phyloP scores from a whole-genome alignment of 177 flowering plant genomes.

The Vitis hybrid region DNA sequence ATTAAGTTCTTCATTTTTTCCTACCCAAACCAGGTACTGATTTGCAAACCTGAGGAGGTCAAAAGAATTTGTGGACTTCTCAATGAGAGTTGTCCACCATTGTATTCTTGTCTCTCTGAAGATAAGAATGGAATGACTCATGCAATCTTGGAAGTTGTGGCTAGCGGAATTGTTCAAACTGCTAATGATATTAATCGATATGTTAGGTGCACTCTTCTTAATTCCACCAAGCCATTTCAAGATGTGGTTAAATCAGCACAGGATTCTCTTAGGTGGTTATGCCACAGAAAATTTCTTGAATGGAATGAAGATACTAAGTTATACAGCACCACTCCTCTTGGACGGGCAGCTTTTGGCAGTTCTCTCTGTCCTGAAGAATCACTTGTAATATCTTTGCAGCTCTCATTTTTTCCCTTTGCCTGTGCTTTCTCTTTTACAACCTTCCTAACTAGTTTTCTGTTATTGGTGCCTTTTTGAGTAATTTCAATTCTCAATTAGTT shows the following conservation, averaged over 20 bases:
- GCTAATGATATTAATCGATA: constrained; percentile 92
- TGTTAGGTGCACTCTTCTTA: constrained; percentile 95
- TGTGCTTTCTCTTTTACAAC: background rate
- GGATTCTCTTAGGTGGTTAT: constrained; percentile 94
- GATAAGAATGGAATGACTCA: constrained; percentile 99
- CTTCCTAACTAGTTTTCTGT: too few species aligned
- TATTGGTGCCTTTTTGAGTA: too few species aligned
- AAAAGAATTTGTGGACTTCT: constrained; percentile 66
- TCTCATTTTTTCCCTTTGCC: background rate
- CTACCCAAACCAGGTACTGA: constrained; percentile 51
- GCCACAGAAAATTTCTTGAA: constrained; percentile 83
- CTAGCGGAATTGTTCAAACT: constrained; percentile 96
- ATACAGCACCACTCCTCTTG: constrained; percentile 89
- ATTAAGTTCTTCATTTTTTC: background rate
- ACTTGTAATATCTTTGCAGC: constrained; percentile 48
- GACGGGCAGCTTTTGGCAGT: constrained; percentile 97
- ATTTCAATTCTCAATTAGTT: too few species aligned
- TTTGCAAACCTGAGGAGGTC: constrained; percentile 88
- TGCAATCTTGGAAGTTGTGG: constrained; percentile 97
- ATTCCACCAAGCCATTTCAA: constrained; percentile 92
- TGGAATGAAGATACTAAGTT: constrained; percentile 95
- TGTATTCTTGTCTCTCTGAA: constrained; percentile 90
- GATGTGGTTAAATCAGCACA: constrained; percentile 98
- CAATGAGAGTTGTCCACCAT: constrained; percentile 77
- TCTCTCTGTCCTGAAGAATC: constrained; percentile 96